These are phyloP conservation scores for Microcera coccophila DNA, from an alignment of 2,329 filamentous ascomycete species.

Conservation along the genomic window DNA sequence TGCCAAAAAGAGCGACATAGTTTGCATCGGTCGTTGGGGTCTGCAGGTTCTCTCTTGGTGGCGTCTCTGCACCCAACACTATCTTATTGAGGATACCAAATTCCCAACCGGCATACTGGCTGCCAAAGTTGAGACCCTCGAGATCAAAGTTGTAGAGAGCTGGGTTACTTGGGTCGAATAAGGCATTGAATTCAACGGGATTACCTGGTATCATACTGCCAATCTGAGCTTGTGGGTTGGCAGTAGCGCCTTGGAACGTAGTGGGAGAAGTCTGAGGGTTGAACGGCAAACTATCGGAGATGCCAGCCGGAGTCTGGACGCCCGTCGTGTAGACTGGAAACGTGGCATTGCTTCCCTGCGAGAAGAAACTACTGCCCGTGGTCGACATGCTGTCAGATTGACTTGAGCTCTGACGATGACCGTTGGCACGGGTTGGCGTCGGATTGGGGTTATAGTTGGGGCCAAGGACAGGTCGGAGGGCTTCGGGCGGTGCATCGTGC, in stretches of 20 bases:
- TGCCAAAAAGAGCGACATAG: conserved; percentile 48
- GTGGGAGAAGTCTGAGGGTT: conserved; percentile 69
- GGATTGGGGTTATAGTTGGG: conserved; percentile 62
- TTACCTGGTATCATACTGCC: conserved; percentile 50
- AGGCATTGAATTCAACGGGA: conserved; percentile 50
- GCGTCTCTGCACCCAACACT: conserved; percentile 71
- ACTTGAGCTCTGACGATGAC: conserved; percentile 46
- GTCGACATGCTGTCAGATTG: conserved; percentile 45
- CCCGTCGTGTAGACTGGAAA: conserved; percentile 51
- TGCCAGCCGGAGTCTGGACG: conserved; percentile 42
- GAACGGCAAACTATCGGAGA: conserved; percentile 53
- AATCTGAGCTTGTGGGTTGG: conserved; percentile 46
- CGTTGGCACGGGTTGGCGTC: conserved; percentile 43
- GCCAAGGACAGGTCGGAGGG: conserved; percentile 78
- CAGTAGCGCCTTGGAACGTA: conserved; percentile 57
- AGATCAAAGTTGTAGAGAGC: conserved; percentile 95
- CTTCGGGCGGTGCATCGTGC: conserved; percentile 88
- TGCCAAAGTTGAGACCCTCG: conserved; percentile 82
- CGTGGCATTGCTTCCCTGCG: conserved; percentile 42
- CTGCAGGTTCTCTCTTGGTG: conserved; percentile 60
- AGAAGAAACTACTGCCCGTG: conserved; percentile 45
- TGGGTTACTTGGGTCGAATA: conserved; percentile 90
- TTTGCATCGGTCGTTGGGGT: conserved; percentile 37
- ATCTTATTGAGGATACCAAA: conserved; percentile 96
- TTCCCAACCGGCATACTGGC: conserved; percentile 91